Conservation (phyloP, 2,329 filamentous ascomycete genomes). For the Penicillium sp. region DNA sequence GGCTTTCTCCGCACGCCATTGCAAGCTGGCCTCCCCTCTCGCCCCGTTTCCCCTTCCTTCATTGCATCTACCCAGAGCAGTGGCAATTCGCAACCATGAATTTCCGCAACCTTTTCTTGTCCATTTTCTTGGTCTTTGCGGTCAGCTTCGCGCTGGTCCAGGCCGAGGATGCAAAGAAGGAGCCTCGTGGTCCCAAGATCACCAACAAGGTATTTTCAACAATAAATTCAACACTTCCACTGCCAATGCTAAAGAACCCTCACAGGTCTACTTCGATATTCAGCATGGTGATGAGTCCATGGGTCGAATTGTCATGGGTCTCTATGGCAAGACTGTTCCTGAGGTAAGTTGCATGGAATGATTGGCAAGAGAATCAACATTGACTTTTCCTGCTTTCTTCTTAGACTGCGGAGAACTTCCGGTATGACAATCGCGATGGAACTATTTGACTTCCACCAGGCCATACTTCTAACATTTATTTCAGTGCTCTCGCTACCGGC, state of each 20-base stretch:
- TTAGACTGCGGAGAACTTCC: slow-evolving; percentile 68
- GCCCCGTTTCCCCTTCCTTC: slow-evolving; percentile 19
- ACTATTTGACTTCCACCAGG: neutral
- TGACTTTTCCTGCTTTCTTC: slow-evolving; percentile 16
- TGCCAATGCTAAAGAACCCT: slow-evolving; percentile 14
- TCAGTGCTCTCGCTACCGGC: slow-evolving; percentile 63
- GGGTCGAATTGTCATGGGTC: slow-evolving; percentile 65
- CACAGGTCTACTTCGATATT: slow-evolving; percentile 68
- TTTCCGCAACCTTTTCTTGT: slow-evolving; percentile 48
- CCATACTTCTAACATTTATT: slow-evolving; percentile 13
- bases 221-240: neutral
- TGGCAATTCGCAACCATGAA: slow-evolving; percentile 36
- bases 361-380: slow-evolving; percentile 7
- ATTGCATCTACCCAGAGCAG: slow-evolving; percentile 22
- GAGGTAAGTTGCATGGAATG: slow-evolving; percentile 51
- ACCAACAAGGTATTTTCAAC: slow-evolving; percentile 72
- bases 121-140: slow-evolving; percentile 75
- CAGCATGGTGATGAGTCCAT: slow-evolving; percentile 65
- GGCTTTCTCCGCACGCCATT: slow-evolving; percentile 30
- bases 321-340: slow-evolving; percentile 70
- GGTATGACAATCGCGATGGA: slow-evolving; percentile 41
- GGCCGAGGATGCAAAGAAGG: slow-evolving; percentile 69
- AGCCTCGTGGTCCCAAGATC: slow-evolving; percentile 77
- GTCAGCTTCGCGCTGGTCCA: slow-evolving; percentile 74
- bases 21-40: slow-evolving; percentile 42